These are phyloP conservation scores for Phytopythium mirpurense DNA, from an alignment of 352 stramenopile genomes.

Conservation along the genomic window DNA sequence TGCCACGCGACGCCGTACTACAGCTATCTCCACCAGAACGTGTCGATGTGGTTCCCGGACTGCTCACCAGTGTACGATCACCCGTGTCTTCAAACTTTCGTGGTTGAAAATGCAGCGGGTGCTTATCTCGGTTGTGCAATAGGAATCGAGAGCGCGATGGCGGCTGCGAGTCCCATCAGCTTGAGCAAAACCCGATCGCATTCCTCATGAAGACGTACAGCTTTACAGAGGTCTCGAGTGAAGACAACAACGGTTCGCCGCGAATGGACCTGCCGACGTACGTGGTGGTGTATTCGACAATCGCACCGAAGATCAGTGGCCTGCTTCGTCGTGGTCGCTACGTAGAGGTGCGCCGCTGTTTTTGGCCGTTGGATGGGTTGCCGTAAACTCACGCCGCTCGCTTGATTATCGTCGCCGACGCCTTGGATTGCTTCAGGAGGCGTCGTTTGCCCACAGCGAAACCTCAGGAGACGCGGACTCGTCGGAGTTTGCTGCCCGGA, in stretches of 20 bases:
- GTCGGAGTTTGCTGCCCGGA: constrained; percentile 43
- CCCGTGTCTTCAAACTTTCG: not conserved
- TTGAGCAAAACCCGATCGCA: constrained; percentile 43
- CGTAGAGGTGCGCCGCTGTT: constrained; percentile 25
- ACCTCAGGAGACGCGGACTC: constrained; percentile 66
- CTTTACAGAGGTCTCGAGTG: constrained; percentile 21
- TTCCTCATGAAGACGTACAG: constrained; percentile 57
- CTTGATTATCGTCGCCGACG: not conserved
- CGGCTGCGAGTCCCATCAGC: constrained; percentile 62
- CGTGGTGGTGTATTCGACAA: constrained; percentile 61
- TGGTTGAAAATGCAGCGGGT: not conserved
- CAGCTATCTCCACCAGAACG: constrained; percentile 79
- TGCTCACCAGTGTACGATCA: constrained; percentile 64
- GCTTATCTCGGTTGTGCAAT: not conserved
- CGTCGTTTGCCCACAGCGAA: constrained; percentile 64
- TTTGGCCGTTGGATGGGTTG: not conserved
- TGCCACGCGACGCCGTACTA: constrained; percentile 87
- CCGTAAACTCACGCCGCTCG: not conserved
- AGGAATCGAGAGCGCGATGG: constrained; percentile 55
- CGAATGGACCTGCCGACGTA: constrained; percentile 43
- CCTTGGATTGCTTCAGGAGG: constrained; percentile 19
- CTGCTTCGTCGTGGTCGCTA: constrained; percentile 45
- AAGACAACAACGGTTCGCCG: constrained; percentile 12
- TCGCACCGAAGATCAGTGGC: constrained; percentile 35
- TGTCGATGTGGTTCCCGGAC: constrained; percentile 84